Conservation (phyloP, 192 early-diverging fungal species). For the Gryganskiella cystojenkinii region DNA sequence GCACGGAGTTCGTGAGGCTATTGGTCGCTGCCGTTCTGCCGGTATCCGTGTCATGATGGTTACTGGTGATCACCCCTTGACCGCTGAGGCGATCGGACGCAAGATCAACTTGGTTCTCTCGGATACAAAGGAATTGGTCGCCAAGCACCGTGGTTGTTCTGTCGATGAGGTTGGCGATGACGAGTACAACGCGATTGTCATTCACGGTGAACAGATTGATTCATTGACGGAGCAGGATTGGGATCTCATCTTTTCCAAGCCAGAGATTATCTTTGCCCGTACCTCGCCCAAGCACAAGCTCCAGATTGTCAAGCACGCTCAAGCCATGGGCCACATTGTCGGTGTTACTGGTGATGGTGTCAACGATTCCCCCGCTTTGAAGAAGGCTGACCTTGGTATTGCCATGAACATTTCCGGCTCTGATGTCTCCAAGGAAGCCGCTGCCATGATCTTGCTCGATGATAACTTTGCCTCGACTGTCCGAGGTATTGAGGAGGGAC, state of each 20-base stretch:
- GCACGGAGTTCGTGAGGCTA: constrained; percentile 98
- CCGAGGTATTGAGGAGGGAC: constrained; percentile 92
- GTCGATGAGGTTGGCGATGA: constrained; percentile 75
- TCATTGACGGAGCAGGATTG: constrained; percentile 84
- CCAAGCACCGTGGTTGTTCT: constrained; percentile 71
- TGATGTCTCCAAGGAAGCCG: constrained; percentile 97
- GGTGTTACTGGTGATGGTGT: constrained; percentile 98
- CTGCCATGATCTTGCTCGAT: constrained; percentile 97
- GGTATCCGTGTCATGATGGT: constrained; percentile 99
- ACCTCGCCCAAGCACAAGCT: constrained; percentile 98
- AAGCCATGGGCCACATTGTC: constrained; percentile 93
- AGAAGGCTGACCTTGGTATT: constrained; percentile 97
- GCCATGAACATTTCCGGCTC: constrained; percentile 96
- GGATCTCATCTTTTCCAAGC: constrained; percentile 93
- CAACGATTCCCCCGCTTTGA: constrained; percentile 95
- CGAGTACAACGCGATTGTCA: constrained; percentile 90
- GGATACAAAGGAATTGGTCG: constrained; percentile 86
- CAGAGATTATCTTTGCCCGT: constrained; percentile 96
- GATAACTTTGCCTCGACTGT: constrained; percentile 98
- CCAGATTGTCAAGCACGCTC: constrained; percentile 94
- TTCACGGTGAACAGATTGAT: constrained; percentile 93
- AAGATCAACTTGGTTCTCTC: constrained; percentile 95
- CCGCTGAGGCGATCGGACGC: constrained; percentile 95
- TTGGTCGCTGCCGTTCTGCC: constrained; percentile 90
- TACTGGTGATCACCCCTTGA: constrained; percentile 97